Evolutionary conservation across 2,329 filamentous ascomycete species (phyloP).

Genomic region (Cryphonectria parasitica): DNA sequence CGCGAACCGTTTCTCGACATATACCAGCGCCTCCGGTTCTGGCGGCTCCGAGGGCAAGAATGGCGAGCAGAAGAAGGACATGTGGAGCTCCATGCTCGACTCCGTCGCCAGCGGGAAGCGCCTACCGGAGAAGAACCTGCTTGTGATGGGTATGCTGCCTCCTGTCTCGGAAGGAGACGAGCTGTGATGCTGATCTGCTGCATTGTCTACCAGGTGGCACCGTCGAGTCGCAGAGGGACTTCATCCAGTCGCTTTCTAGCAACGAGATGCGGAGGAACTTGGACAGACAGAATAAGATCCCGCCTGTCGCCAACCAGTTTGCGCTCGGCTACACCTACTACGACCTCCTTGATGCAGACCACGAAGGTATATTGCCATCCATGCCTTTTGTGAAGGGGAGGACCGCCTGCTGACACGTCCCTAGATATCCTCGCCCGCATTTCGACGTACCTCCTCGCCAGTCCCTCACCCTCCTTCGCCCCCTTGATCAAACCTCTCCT

Average conservation of each 20-base stretch:
- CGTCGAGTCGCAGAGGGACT: slow-evolving; percentile 81
- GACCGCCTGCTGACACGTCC: slow-evolving; percentile 28
- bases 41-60: slow-evolving; percentile 59
- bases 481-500: slow-evolving; percentile 83
- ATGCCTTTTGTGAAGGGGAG: not conserved
- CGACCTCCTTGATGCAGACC: slow-evolving; percentile 89
- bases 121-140: slow-evolving; percentile 86
- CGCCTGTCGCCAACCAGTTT: slow-evolving; percentile 88
- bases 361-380: slow-evolving; percentile 74
- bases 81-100: slow-evolving; percentile 94
- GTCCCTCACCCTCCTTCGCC: slow-evolving; percentile 79
- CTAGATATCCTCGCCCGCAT: slow-evolving; percentile 86
- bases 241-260: slow-evolving; percentile 68
- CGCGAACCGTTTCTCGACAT: slow-evolving; percentile 61
- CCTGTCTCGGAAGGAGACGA: not conserved
- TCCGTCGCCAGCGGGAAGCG: slow-evolving; percentile 87
- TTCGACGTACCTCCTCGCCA: slow-evolving; percentile 86
- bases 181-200: slow-evolving; percentile 3
- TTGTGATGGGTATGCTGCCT: slow-evolving; percentile 72
- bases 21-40: slow-evolving; percentile 55
- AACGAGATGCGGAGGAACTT: slow-evolving; percentile 57
- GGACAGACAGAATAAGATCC: slow-evolving; percentile 62
- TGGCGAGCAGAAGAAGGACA: slow-evolving; percentile 79
- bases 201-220: slow-evolving; percentile 65
- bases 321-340: slow-evolving; percentile 94